phyloP scores from a whole-genome alignment of 352 stramenopile genomes.

The Phytophthora pistaciae region DNA sequence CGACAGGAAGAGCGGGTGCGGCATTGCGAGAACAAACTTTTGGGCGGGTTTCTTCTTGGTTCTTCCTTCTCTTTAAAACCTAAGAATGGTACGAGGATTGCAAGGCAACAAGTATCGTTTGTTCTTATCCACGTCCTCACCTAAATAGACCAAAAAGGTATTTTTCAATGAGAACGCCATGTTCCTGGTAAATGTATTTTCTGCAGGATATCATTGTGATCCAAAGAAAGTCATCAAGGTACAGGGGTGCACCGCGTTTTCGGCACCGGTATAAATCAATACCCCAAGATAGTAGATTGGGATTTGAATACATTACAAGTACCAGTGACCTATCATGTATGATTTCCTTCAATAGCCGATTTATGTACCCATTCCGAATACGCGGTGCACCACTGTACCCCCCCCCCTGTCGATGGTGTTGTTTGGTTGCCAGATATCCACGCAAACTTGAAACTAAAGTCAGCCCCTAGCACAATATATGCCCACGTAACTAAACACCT shows the following conservation, averaged over 20 bases:
- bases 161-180: no score
- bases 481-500: neutral
- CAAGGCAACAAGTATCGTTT: constrained; percentile 1
- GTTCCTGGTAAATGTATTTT: no score
- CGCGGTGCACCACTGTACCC: no score
- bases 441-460: neutral
- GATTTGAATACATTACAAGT: no score
- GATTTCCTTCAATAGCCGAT: no score
- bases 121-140: neutral
- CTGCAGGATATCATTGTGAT: no score
- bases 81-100: neutral
- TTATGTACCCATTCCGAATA: no score
- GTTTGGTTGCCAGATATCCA: neutral
- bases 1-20: constrained; percentile 38
- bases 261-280: no score
- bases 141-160: neutral
- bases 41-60: neutral
- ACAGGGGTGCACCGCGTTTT: no score
- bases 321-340: no score
- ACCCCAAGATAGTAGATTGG: no score
- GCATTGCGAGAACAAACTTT: constrained; percentile 10
- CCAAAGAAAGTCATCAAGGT: no score
- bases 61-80: neutral
- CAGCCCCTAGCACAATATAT: neutral
- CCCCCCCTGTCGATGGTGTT: neutral